Evolutionary conservation across 2,329 filamentous ascomycete species (phyloP).

Genomic region (Cordyceps cateniannulata): DNA sequence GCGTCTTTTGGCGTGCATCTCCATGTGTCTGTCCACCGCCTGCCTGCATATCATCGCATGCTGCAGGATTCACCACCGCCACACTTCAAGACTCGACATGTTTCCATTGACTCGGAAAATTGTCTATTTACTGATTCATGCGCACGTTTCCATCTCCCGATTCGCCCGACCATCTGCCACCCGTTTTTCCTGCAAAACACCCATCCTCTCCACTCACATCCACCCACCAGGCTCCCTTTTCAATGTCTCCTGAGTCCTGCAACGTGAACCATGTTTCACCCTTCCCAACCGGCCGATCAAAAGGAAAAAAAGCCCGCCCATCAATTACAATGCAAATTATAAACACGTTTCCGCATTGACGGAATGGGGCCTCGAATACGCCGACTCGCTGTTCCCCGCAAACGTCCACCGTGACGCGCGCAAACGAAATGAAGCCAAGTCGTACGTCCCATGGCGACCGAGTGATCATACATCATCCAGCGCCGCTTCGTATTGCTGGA

Average conservation of each 20-base stretch:
- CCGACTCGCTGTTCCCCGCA: too few species aligned
- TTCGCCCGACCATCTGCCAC: neutral
- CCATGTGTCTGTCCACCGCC: too few species aligned
- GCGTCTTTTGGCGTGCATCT: too few species aligned
- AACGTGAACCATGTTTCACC: constrained; percentile 3
- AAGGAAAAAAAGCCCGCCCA: neutral
- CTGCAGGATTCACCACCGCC: too few species aligned
- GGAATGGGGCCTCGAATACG: neutral
- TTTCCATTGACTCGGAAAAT: neutral
- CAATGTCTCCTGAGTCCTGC: neutral
- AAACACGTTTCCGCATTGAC: neutral
- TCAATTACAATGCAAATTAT: neutral
- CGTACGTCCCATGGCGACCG: neutral
- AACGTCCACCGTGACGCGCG: too few species aligned
- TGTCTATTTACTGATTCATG: neutral
- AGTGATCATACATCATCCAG: constrained; percentile 29
- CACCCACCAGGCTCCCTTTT: neutral
- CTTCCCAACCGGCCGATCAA: neutral
- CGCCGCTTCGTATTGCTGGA: constrained; percentile 64
- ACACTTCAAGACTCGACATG: neutral
- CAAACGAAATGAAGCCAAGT: neutral
- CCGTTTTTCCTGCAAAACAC: neutral
- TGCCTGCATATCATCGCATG: too few species aligned
- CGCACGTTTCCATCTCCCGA: neutral
- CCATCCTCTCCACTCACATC: neutral